Evolutionary conservation across 169 alveolate species (phyloP).

Genomic region (Plasmodium vinckei): DNA sequence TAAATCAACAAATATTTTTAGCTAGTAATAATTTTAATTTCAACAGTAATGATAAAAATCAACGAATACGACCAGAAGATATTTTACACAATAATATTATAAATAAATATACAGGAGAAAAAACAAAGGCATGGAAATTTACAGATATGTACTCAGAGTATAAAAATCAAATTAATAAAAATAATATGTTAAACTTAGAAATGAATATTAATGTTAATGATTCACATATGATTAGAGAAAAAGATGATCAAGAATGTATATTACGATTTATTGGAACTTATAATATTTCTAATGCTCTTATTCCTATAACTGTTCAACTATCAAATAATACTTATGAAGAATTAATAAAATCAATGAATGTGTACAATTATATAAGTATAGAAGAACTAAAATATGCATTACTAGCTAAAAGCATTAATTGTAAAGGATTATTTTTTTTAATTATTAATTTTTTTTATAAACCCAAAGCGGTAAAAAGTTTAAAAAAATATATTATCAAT

Average conservation of each 20-base stretch:
- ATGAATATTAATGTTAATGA: slow-evolving; percentile 69
- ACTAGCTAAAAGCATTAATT: slow-evolving; percentile 79
- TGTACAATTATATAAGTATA: slow-evolving; percentile 55
- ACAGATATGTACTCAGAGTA: slow-evolving; percentile 44
- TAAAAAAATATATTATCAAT: slow-evolving; percentile 57
- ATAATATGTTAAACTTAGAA: slow-evolving; percentile 63
- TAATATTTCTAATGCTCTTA: slow-evolving; percentile 43
- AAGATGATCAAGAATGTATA: slow-evolving; percentile 70
- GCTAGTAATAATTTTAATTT: slow-evolving; percentile 53
- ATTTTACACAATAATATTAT: slow-evolving; percentile 62
- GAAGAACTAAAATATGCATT: slow-evolving; percentile 83
- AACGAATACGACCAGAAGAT: slow-evolving; percentile 20
- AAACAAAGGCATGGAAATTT: slow-evolving; percentile 15
- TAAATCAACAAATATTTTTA: slow-evolving; percentile 48
- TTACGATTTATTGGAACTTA: slow-evolving; percentile 61
- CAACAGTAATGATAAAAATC: slow-evolving; percentile 20
- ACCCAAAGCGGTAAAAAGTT: slow-evolving; percentile 78
- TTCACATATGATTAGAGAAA: slow-evolving; percentile 38
- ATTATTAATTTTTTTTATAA: slow-evolving; percentile 81
- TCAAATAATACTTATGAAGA: slow-evolving; percentile 63
- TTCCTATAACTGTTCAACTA: slow-evolving; percentile 55
- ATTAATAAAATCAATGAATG: slow-evolving; percentile 57
- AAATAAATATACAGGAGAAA: slow-evolving; percentile 19
- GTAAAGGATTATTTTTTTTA: slow-evolving; percentile 84
- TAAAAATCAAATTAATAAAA: slow-evolving; percentile 64